Evolutionary conservation across 495 filamentous ascomycete species (phyloP), one percentile per base, ranked within the genome.

Genomic region (Xylona heveae): DNA sequence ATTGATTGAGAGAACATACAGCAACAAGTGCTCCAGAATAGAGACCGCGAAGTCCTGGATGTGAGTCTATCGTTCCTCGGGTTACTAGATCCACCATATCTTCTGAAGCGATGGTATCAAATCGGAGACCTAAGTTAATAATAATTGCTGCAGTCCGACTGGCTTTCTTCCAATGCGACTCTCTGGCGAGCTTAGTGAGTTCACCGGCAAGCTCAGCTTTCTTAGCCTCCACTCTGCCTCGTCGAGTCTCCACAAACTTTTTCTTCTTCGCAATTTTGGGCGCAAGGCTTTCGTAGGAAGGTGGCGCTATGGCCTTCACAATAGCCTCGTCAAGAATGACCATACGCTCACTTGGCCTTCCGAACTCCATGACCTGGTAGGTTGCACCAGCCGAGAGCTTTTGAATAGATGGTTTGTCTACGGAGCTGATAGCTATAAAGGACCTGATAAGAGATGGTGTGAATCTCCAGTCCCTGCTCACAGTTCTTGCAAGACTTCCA

Each of bases 121-220:
- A 93, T 25, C 90, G 71, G 26, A 93, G 62, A 31, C 78, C 82
- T 40, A 91, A 65, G 35, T 83, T 84, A 37, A 84, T 66, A 10
- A 91, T 74, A 40, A 95, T 84, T 15, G 83, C 76, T 9, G 76
- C 78, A 25, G 81, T 84, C 18, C 88, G 63, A 36, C 70, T 80
- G 6, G 83, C 85, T 39, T 91, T 78, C 61, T 91, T 95, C 88
- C 88, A 99, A 46, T 95, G 90, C 0, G 80, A 78, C 15, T 66
- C 62, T 35, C 68, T 67, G 0, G 79, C 74, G 33, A 81, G 49
- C 24, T 78, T 68, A 2, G 84, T 72, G 24, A 99, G 62, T 42
- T 92, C 79, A 35, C 75, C 54, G 0, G 83, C 78, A 10, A 95
- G 55, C 4, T 70, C 64, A 0, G 73, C 61, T 54, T 94, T 95